Evolutionary conservation across 2,329 filamentous ascomycete species (phyloP).

Genomic region (Microcera coccophila): DNA sequence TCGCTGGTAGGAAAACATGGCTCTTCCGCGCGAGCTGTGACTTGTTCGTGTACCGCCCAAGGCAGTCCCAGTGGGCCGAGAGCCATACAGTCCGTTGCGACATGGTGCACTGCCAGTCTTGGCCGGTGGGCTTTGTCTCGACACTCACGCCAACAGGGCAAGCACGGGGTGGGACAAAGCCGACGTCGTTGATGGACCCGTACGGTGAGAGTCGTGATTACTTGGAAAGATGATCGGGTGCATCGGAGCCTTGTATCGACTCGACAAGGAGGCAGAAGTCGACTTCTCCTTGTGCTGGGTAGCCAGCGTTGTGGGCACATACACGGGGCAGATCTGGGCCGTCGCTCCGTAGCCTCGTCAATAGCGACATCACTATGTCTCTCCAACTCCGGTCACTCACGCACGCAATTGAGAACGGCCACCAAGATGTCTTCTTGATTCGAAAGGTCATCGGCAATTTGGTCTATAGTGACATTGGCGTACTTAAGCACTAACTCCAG

Average conservation of each 20-base stretch:
- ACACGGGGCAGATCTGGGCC: background rate
- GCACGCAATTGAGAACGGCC: background rate
- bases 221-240: too few relatives aligned
- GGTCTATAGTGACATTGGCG: too few relatives aligned
- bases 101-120: conserved; percentile 4
- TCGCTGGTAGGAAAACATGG: conserved; percentile 1
- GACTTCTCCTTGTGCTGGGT: background rate
- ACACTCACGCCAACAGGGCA: conserved; percentile 5
- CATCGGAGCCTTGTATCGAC: background rate
- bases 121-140: conserved; percentile 7
- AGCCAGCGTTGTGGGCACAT: background rate
- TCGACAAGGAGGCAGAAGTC: conserved; percentile 5
- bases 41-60: background rate
- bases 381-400: background rate
- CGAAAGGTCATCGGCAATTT: too few relatives aligned
- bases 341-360: background rate
- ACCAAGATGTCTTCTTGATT: background rate
- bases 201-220: background rate
- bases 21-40: background rate
- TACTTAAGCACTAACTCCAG: background rate
- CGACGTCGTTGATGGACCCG: conserved; percentile 5
- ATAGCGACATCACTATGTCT: background rate
- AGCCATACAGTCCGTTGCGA: conserved; percentile 7
- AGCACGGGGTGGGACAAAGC: conserved; percentile 1
- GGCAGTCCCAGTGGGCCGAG: conserved; percentile 2